These are phyloP conservation scores for Eucalyptus albens DNA, from an alignment of 345 rosid species.

Conservation along the genomic window DNA sequence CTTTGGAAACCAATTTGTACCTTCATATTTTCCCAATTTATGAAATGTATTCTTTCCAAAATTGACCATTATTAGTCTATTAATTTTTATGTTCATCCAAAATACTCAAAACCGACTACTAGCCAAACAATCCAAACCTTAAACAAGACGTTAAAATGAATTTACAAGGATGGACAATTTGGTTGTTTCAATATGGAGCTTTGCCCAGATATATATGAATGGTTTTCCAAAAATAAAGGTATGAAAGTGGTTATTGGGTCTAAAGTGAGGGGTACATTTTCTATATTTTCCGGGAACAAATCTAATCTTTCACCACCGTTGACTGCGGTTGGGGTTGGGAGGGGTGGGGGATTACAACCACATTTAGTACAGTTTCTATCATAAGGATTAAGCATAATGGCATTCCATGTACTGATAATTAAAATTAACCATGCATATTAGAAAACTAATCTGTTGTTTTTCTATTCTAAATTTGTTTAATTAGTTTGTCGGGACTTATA, in stretches of 20 bases:
- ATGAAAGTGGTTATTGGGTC: not conserved
- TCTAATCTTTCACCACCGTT: not conserved
- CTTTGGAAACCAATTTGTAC: not conserved
- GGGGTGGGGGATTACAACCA: not conserved
- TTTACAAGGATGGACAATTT: not conserved
- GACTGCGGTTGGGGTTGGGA: not conserved
- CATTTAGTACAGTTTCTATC: not conserved
- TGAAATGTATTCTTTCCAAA: not conserved
- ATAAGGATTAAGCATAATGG: not conserved
- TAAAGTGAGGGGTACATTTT: not conserved
- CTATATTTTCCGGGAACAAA: not conserved
- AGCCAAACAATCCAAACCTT: not conserved
- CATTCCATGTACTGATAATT: not conserved
- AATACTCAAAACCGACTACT: not conserved
- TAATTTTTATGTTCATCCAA: not conserved
- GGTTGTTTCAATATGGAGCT: not conserved
- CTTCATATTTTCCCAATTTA: not conserved
- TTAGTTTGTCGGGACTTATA: not conserved
- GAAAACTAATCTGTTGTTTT: not conserved
- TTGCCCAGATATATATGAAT: not conserved
- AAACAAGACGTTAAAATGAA: not conserved
- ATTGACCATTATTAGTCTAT: not conserved
- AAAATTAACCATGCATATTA: not conserved
- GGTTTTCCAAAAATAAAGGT: not conserved
- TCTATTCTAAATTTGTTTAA: not conserved